A percentile compares a stretch with the other conserved stretches of the same genome.
Evolutionary conservation across 495 filamentous ascomycete species (phyloP).

Genomic region (Rhizodiscina lignyota): DNA sequence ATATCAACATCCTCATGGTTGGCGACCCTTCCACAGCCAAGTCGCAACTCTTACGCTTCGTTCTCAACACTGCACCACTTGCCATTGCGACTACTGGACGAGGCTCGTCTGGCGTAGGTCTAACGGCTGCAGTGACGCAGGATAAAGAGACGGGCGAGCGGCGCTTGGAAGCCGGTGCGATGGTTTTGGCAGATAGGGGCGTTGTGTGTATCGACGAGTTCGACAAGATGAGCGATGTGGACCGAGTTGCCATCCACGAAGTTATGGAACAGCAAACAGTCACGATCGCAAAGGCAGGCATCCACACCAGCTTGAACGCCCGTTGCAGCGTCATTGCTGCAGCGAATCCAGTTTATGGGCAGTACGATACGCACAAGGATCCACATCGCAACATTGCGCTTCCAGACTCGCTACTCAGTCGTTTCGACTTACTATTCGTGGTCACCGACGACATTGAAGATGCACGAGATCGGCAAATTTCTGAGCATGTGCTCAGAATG

Average conservation of each 20-base stretch:
- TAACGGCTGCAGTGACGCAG: slow-evolving; percentile 88
- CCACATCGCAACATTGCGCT: slow-evolving; percentile 97
- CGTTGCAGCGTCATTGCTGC: slow-evolving; percentile 94
- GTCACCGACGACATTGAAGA: slow-evolving; percentile 98
- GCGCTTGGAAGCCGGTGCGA: slow-evolving; percentile 88
- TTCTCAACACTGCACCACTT: slow-evolving; percentile 90
- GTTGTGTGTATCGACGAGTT: slow-evolving; percentile 99
- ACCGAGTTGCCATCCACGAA: slow-evolving; percentile 98
- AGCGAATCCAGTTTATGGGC: slow-evolving; percentile 94
- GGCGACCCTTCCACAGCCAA: slow-evolving; percentile 98
- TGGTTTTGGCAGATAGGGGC: slow-evolving; percentile 93
- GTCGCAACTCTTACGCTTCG: slow-evolving; percentile 92
- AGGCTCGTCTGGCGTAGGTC: slow-evolving; percentile 93
- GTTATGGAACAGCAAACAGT: slow-evolving; percentile 99
- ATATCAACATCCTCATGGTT: slow-evolving; percentile 99
- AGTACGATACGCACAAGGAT: slow-evolving; percentile 97
- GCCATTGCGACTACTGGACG: slow-evolving; percentile 96
- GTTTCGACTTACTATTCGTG: slow-evolving; percentile 97
- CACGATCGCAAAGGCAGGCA: slow-evolving; percentile 96
- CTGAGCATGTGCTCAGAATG: slow-evolving; percentile 95
- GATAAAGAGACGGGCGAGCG: slow-evolving; percentile 98
- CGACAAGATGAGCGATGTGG: slow-evolving; percentile 98
- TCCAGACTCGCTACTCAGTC: slow-evolving; percentile 88
- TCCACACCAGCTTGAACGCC: slow-evolving; percentile 94
- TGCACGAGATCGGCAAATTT: slow-evolving; percentile 72